A percentile compares a stretch with the other conserved stretches of the same genome.
Conservation (phyloP, 495 filamentous ascomycete genomes). For the Penicillium alfredii region DNA sequence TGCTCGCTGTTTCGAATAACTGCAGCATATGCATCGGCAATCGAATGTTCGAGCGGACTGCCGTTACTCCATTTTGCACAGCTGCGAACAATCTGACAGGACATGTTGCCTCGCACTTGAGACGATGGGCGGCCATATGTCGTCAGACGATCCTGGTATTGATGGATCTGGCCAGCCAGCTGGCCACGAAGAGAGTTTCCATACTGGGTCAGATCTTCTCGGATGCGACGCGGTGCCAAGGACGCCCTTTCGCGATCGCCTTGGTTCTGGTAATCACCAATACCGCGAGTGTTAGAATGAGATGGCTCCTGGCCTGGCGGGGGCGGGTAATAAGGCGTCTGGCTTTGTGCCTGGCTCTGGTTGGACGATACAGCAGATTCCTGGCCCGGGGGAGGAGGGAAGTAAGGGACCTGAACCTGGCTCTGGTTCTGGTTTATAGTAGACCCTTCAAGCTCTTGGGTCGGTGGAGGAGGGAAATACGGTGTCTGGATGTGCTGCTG, state of each 20-base stretch:
- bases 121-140: constrained; percentile 19
- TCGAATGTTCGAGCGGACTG: constrained; percentile 69
- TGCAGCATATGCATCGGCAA: constrained; percentile 81
- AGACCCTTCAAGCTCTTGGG: too few species aligned
- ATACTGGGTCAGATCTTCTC: constrained; percentile 33
- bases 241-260: constrained; percentile 31
- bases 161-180: constrained; percentile 44
- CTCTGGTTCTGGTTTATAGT: too few species aligned
- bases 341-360: constrained; percentile 10
- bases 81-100: constrained; percentile 65
- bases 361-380: constrained; percentile 2
- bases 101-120: constrained; percentile 44
- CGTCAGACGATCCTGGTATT: constrained; percentile 39
- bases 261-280: constrained; percentile 31
- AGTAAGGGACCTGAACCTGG: constrained; percentile 10
- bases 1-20: constrained; percentile 75
- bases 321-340: constrained; percentile 14
- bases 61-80: constrained; percentile 69
- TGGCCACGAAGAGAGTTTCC: constrained; percentile 36
- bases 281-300: constrained; percentile 34
- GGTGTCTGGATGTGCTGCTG: constrained; percentile 15
- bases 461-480: too few species aligned
- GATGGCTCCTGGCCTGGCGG: constrained; percentile 18
- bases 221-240: constrained; percentile 25
- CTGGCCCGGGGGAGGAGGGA: constrained; percentile 8